phyloP scores from a whole-genome alignment of 1,284 basidiomycete genomes.

The Heterobasidion irregulare region DNA sequence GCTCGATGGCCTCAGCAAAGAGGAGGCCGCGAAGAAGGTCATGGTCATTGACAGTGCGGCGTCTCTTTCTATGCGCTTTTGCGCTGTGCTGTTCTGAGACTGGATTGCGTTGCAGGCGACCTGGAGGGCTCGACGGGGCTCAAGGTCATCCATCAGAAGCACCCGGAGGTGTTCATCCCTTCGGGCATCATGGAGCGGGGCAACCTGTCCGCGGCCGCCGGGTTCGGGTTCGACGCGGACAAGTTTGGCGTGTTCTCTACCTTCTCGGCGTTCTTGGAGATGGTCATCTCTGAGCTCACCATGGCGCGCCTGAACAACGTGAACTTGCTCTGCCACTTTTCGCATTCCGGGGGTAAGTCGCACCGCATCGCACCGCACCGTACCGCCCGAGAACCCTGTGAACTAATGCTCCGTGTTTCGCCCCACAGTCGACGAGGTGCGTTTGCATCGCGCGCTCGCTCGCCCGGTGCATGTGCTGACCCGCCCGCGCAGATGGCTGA shows the following conservation, averaged over 20 bases:
- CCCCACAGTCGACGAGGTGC: neutral
- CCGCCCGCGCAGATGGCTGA: conserved; percentile 53
- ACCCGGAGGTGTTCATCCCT: conserved; percentile 78
- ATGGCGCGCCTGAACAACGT: conserved; percentile 84
- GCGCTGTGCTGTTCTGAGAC: neutral
- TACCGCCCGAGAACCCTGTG: too few species aligned
- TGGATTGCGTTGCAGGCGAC: conserved; percentile 38
- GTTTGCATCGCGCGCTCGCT: neutral
- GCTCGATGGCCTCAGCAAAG: conserved; percentile 64
- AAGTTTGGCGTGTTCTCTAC: conserved; percentile 82
- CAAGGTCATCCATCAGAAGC: conserved; percentile 79
- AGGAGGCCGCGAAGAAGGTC: conserved; percentile 71
- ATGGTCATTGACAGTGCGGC: conserved; percentile 76
- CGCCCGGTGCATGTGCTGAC: neutral
- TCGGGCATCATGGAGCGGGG: conserved; percentile 82
- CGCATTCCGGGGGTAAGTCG: conserved; percentile 67
- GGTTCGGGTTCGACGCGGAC: conserved; percentile 70
- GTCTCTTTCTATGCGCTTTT: neutral
- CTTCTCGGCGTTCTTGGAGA: conserved; percentile 84
- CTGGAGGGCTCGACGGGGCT: conserved; percentile 82
- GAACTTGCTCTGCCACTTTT: conserved; percentile 83
- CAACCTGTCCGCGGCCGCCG: conserved; percentile 79
- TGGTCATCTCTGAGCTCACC: conserved; percentile 82
- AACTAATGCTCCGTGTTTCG: neutral
- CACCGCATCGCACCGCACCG: too few species aligned